A percentile compares a stretch with the other conserved stretches of the same genome.
Conservation (phyloP, 371 early-diverging fungal genomes). For the Amoeboaphelidium protococcarum region DNA sequence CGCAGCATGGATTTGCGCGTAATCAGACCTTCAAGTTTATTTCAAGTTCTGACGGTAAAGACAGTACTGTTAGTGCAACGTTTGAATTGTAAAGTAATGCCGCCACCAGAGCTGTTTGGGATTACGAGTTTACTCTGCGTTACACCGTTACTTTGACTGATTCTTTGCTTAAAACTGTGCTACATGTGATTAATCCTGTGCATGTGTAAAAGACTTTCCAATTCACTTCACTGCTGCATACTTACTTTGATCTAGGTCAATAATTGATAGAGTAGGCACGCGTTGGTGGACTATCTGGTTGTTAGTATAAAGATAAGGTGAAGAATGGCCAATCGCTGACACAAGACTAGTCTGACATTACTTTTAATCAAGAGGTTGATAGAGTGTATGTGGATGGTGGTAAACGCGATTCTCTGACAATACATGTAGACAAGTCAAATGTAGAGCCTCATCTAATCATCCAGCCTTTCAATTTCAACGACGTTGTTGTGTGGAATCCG, state of each 20-base stretch:
- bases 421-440: constrained; percentile 23
- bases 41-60: background rate
- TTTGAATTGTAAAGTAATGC: background rate
- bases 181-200: constrained; percentile 41
- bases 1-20: background rate
- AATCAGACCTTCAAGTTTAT: no score
- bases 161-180: constrained; percentile 29
- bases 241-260: constrained; percentile 51
- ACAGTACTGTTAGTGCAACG: background rate
- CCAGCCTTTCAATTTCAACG: constrained; percentile 1
- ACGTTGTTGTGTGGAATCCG: constrained; percentile 79
- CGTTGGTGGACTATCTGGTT: constrained; percentile 27
- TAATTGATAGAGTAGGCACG: constrained; percentile 25
- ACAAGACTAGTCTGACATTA: constrained; percentile 20
- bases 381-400: no score
- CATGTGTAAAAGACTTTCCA: constrained; percentile 30
- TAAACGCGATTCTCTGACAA: constrained; percentile 10
- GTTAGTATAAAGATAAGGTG: constrained; percentile 39
- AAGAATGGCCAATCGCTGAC: constrained; percentile 6
- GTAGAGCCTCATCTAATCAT: no score
- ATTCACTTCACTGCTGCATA: constrained; percentile 67
- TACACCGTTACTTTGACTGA: constrained; percentile 51
- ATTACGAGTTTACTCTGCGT: constrained; percentile 28
- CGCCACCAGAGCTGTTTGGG: background rate
- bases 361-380: constrained; percentile 37